Evolutionary conservation across 2,329 filamentous ascomycete species (phyloP).

Genomic region (Conoideocrella luteorostrata): DNA sequence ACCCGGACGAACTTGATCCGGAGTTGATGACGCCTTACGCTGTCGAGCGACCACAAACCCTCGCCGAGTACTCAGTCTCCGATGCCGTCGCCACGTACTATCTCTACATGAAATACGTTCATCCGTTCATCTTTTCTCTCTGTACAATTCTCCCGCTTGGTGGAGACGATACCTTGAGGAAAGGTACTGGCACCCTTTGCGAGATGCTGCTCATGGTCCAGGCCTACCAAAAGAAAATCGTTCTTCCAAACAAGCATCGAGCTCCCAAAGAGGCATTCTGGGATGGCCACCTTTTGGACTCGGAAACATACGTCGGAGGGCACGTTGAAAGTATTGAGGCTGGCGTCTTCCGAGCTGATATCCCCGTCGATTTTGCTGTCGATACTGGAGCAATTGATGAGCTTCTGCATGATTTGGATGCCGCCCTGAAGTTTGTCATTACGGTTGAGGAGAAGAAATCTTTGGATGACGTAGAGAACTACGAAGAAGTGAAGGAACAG

Average conservation of each 20-base stretch:
- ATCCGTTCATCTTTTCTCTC: conserved; percentile 97
- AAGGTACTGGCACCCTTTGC: conserved; percentile 96
- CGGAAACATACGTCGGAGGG: conserved; percentile 95
- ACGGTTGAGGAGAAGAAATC: conserved; percentile 78
- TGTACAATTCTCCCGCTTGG: conserved; percentile 94
- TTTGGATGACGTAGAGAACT: conserved; percentile 72
- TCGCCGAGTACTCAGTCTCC: conserved; percentile 97
- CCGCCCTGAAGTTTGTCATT: conserved; percentile 81
- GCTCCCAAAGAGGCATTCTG: conserved; percentile 89
- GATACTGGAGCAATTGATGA: conserved; percentile 87
- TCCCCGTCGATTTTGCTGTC: conserved; percentile 89
- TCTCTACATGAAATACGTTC: conserved; percentile 99
- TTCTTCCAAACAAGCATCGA: conserved; percentile 93
- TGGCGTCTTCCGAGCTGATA: conserved; percentile 92
- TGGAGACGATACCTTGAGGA: conserved; percentile 86
- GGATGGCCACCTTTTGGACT: conserved; percentile 92
- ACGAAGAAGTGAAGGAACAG: conserved; percentile 76
- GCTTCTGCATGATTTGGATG: conserved; percentile 76
- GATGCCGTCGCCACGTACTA: conserved; percentile 99
- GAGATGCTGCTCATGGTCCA: conserved; percentile 99
- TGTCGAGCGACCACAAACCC: conserved; percentile 80
- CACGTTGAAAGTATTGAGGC: conserved; percentile 99
- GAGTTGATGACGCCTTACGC: conserved; percentile 96
- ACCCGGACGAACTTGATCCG: conserved; percentile 94
- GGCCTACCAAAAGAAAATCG: conserved; percentile 85